Percentiles rank a stretch among this genome's conserved stretches.
Evolutionary conservation across 1,139 yeast species (phyloP).

Genomic region (Candida anutae): DNA sequence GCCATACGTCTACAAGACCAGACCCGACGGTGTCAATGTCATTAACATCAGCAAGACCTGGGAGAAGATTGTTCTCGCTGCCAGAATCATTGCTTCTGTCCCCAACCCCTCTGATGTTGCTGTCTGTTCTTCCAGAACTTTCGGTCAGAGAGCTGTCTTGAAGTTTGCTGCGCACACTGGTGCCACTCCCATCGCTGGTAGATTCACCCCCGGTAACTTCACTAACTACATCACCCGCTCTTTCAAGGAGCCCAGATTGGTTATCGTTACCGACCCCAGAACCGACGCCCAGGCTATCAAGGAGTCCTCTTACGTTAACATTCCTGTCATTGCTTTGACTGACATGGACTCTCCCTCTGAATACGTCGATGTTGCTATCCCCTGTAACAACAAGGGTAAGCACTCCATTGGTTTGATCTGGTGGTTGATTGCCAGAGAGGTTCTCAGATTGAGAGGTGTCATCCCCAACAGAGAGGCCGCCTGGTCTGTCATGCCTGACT

Average conservation of each 20-base stretch:
- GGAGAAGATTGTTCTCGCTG: slow-evolving; percentile 99
- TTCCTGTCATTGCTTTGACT: slow-evolving; percentile 98
- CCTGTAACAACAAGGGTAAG: slow-evolving; percentile 99
- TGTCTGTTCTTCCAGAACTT: slow-evolving; percentile 98
- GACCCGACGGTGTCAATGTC: slow-evolving; percentile 99
- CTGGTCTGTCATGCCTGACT: slow-evolving; percentile 99
- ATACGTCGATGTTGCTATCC: slow-evolving; percentile 99
- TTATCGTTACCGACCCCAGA: slow-evolving; percentile 99
- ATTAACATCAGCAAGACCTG: slow-evolving; percentile 99
- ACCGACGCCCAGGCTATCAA: slow-evolving; percentile 99
- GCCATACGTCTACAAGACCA: slow-evolving; percentile 98
- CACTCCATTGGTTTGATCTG: slow-evolving; percentile 99
- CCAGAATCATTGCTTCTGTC: slow-evolving; percentile 98
- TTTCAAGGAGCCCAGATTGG: slow-evolving; percentile 99
- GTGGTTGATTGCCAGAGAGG: slow-evolving; percentile 99
- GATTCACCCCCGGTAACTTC: slow-evolving; percentile 99
- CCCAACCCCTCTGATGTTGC: slow-evolving; percentile 98
- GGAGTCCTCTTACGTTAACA: slow-evolving; percentile 99
- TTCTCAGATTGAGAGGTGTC: slow-evolving; percentile 97
- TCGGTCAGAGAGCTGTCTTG: slow-evolving; percentile 99
- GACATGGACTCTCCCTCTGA: slow-evolving; percentile 99
- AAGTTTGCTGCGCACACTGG: slow-evolving; percentile 99
- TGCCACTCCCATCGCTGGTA: slow-evolving; percentile 99
- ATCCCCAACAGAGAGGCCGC: slow-evolving; percentile 94
- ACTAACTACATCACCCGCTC: slow-evolving; percentile 99